phyloP scores from a whole-genome alignment of 176 grass and related monocot species.

The Guadua angustifolia region DNA sequence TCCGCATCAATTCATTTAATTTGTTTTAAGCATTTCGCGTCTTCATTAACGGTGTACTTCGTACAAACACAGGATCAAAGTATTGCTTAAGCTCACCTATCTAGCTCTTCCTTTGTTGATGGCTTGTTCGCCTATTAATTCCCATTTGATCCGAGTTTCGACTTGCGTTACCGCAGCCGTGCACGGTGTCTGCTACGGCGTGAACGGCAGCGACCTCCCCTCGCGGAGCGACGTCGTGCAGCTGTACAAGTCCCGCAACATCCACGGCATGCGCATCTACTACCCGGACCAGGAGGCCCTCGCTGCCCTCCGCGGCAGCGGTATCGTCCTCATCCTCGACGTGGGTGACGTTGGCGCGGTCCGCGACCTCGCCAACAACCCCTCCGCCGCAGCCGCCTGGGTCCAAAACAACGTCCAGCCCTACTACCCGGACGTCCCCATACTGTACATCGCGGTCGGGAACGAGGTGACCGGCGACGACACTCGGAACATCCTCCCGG shows the following conservation, averaged over 20 bases:
- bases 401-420: slow-evolving; percentile 55
- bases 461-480: slow-evolving; percentile 55
- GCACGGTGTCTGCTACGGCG: slow-evolving; percentile 71
- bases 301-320: slow-evolving; percentile 44
- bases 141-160: neutral
- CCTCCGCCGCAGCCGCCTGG: slow-evolving; percentile 45
- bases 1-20: neutral
- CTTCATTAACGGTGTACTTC: neutral
- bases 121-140: neutral
- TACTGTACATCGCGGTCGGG: slow-evolving; percentile 71
- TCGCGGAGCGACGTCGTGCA: slow-evolving; percentile 48
- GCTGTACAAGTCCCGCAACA: slow-evolving; percentile 56
- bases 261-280: slow-evolving; percentile 66
- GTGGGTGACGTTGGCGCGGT: slow-evolving; percentile 42
- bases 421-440: slow-evolving; percentile 39
- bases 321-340: slow-evolving; percentile 58
- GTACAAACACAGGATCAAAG: neutral
- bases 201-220: slow-evolving; percentile 59
- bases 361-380: slow-evolving; percentile 34
- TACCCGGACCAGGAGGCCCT: slow-evolving; percentile 45
- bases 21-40: neutral
- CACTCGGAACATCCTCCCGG: slow-evolving; percentile 54
- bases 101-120: too few relatives aligned
- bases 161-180: neutral
- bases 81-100: neutral